phyloP scores from a whole-genome alignment of 495 filamentous ascomycete species.

The Neurospora sp. region DNA sequence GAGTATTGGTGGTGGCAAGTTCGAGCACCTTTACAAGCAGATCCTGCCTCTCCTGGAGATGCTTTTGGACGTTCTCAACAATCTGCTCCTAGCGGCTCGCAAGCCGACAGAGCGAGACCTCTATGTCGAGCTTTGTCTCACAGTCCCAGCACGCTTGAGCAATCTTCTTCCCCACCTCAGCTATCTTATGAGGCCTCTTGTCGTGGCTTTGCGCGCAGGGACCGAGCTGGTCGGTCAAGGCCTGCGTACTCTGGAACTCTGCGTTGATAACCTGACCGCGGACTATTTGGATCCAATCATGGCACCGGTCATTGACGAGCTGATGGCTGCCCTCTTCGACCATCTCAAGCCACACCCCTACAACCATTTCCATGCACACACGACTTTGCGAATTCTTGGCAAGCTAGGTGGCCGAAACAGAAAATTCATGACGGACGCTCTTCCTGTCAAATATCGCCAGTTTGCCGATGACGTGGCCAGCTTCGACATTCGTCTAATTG shows the following conservation, averaged over 20 bases:
- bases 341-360: constrained; percentile 88
- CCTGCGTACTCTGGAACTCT: constrained; percentile 85
- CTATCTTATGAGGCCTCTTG: constrained; percentile 93
- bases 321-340: constrained; percentile 94
- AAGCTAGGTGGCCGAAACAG: constrained; percentile 93
- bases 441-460: constrained; percentile 66
- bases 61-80: constrained; percentile 94
- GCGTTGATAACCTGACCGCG: constrained; percentile 94
- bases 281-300: constrained; percentile 99
- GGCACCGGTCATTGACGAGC: constrained; percentile 95
- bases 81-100: constrained; percentile 74
- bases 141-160: constrained; percentile 87
- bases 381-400: constrained; percentile 94
- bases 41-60: constrained; percentile 94
- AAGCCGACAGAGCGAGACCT: constrained; percentile 88
- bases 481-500: constrained; percentile 80
- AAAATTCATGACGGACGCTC: constrained; percentile 85
- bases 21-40: constrained; percentile 96
- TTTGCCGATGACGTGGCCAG: constrained; percentile 80
- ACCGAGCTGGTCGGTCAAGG: constrained; percentile 93
- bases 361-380: constrained; percentile 93
- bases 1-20: constrained; percentile 93
- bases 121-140: constrained; percentile 93
- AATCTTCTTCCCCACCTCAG: constrained; percentile 95
- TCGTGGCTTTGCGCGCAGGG: constrained; percentile 83